phyloP scores from a whole-genome alignment of 768 basidiomycete species.

The Suillus alpinus region DNA sequence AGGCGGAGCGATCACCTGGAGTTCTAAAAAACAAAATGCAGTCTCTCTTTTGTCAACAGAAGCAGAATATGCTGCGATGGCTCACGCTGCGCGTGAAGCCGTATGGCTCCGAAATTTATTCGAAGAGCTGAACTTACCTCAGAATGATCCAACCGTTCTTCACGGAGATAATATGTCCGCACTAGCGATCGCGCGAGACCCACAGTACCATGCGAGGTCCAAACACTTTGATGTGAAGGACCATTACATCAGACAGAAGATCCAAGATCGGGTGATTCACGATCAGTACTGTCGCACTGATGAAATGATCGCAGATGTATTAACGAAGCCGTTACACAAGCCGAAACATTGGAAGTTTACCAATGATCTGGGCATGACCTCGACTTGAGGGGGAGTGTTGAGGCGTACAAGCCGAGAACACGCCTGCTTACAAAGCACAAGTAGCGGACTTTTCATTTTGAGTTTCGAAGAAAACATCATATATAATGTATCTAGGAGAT shows the following conservation, averaged over 20 bases:
- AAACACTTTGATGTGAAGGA: slow-evolving; percentile 36
- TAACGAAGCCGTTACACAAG: slow-evolving; percentile 2
- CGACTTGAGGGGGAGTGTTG: slow-evolving; percentile 20
- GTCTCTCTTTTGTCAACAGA: slow-evolving; percentile 11
- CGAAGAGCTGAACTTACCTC: slow-evolving; percentile 12
- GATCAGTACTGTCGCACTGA: slow-evolving; percentile 9
- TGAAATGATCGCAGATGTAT: slow-evolving; percentile 22
- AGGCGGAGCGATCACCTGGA: slow-evolving; percentile 29
- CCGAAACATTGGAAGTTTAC: neutral
- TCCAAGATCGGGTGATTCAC: slow-evolving; percentile 9
- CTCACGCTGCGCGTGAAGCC: neutral
- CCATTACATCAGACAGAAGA: slow-evolving; percentile 28
- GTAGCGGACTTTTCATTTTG: no score
- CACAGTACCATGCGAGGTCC: slow-evolving; percentile 25
- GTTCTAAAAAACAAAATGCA: slow-evolving; percentile 32
- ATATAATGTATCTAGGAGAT: no score
- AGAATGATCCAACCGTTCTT: slow-evolving; percentile 9
- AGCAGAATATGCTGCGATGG: slow-evolving; percentile 8
- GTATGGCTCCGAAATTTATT: slow-evolving; percentile 16
- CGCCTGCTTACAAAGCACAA: no score
- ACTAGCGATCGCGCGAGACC: slow-evolving; percentile 20
- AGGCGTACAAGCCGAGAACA: no score
- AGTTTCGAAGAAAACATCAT: no score
- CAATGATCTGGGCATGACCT: neutral
- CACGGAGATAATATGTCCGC: slow-evolving; percentile 31